Evolutionary conservation across 352 stramenopile genomes (phyloP).

Genomic region (Phytophthora sojae): DNA sequence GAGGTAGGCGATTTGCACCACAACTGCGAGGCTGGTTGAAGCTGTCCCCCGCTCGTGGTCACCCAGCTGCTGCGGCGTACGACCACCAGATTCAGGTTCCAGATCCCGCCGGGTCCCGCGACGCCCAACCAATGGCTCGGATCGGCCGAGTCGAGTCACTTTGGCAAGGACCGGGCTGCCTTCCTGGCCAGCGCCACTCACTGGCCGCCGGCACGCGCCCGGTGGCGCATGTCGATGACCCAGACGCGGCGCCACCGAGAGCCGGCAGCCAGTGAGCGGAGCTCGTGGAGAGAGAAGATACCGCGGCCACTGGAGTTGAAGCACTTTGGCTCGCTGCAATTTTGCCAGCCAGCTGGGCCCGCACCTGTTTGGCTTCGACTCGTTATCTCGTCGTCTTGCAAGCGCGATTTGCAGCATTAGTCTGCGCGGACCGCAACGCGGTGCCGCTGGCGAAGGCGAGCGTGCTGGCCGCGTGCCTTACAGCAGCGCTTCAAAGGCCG

Average conservation of each 20-base stretch:
- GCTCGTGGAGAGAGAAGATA: constrained; percentile 23
- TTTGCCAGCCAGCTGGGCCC: not conserved
- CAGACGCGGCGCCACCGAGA: not conserved
- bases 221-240: constrained; percentile 9
- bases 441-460: constrained; percentile 7
- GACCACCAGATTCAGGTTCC: constrained; percentile 9
- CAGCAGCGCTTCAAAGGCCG: too few relatives aligned
- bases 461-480: constrained; percentile 22
- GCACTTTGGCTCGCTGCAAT: not conserved
- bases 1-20: not conserved
- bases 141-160: not conserved
- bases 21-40: not conserved
- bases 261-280: not conserved
- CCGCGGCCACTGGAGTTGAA: constrained; percentile 5
- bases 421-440: constrained; percentile 4
- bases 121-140: constrained; percentile 10
- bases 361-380: not conserved
- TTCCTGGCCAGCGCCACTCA: constrained; percentile 3
- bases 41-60: not conserved
- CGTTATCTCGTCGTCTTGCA: too few relatives aligned
- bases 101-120: not conserved
- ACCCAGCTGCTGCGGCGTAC: not conserved
- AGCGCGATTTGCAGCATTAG: constrained; percentile 24
- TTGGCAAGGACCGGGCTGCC: constrained; percentile 9
- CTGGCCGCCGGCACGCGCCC: constrained; percentile 22